Base-by-base conservation (phyloP, 306 rosid genomes). In the Pueraria montana region DNA sequence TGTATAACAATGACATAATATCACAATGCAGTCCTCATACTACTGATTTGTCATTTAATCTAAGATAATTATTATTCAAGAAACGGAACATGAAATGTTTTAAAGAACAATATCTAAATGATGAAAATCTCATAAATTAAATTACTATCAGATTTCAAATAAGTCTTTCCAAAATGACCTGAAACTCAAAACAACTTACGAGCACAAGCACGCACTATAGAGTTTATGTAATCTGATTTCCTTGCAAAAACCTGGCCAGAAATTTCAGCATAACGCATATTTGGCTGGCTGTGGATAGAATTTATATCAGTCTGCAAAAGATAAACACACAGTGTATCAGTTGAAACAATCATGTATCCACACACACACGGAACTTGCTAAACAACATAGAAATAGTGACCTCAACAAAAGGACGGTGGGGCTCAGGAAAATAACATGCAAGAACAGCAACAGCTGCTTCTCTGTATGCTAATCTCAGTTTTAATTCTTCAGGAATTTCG, bases 381-480 rank as follows among this genome's bases (percentile, higher is more conserved):
- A 84, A 87, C 77, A 78, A 87, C 80, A 76, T 45, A 65, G 38
- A 24, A 81, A 72, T 27, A 56, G 66, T 52, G 45, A 92, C 98
- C 94, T 93, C 93, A 18, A 84, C 68, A 76, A 95, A 89, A 74
- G 94, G 97, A 49, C 90, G 91, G 85, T 88, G 86, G 69, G 94
- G 86, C 79, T 93, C 97, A 53, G 99, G 99, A 74, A 91, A 92
- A 89, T 89, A 90, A 90, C 98, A 95, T 27, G 96, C 96, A 81
- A 95, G 92, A 84, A 95, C 87, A 80, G 99, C 96, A 87, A 93
- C 96, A 61, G 99, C 97, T 86, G 99, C 98, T 88, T 95, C 99
- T 88, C 99, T 89, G 86, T 93, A 95, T 63, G 98, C 98, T 86
- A 95, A 87, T 87, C 99, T 91, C 80, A 95, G 81, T 78, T 85